Evolutionary conservation across 108 stramenopile genomes (phyloP).

Genomic region (Stephanodiscus triporus): DNA sequence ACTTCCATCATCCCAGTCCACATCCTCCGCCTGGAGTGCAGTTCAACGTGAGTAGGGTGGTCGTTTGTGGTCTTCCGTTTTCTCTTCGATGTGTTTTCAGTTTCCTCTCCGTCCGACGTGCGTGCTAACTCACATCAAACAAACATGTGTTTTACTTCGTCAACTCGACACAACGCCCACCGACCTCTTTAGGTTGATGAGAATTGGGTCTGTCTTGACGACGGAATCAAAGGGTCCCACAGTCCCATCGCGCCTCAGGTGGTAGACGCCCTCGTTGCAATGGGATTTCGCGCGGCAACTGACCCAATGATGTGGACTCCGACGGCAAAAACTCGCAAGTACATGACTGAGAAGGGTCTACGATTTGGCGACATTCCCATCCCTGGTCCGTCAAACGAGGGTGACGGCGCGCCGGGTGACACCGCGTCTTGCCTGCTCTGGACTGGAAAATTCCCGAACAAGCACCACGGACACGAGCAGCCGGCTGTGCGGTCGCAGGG

Average conservation of each 20-base stretch:
- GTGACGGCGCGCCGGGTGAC: conserved; percentile 36
- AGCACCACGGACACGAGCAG: conserved; percentile 72
- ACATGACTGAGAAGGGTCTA: conserved; percentile 47
- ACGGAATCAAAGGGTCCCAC: conserved; percentile 32
- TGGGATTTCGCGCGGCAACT: conserved; percentile 34
- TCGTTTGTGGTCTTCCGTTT: neutral
- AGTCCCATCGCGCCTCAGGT: conserved; percentile 53
- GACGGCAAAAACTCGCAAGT: conserved; percentile 33
- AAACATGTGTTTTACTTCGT: neutral
- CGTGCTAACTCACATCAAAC: neutral
- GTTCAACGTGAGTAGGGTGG: conserved; percentile 24
- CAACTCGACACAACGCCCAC: neutral
- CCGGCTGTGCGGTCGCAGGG: conserved; percentile 72
- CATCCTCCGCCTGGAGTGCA: conserved; percentile 46
- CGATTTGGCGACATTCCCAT: conserved; percentile 42
- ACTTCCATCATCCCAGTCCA: conserved; percentile 51
- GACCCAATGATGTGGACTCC: conserved; percentile 61
- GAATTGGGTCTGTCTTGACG: conserved; percentile 46
- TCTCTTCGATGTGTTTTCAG: neutral
- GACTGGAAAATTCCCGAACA: conserved; percentile 65
- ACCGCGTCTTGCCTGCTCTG: conserved; percentile 56
- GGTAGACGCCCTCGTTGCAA: conserved; percentile 45
- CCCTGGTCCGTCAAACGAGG: conserved; percentile 40
- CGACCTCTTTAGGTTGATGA: conserved; percentile 29
- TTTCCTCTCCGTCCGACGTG: neutral